These are phyloP conservation scores for Fusarium marasasianum DNA, from an alignment of 2,329 filamentous ascomycete species.

Conservation along the genomic window DNA sequence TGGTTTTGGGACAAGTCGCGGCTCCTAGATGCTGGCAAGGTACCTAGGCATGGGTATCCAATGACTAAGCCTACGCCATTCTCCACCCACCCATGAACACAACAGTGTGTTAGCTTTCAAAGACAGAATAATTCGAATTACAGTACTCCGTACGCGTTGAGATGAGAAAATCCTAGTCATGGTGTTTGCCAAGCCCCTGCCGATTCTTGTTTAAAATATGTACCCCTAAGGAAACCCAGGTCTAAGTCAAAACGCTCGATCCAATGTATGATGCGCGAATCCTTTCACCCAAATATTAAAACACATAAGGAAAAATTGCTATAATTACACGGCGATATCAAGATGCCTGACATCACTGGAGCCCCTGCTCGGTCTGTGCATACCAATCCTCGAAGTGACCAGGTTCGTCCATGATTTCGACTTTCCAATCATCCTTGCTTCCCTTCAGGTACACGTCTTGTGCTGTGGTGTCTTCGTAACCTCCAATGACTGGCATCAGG, in stretches of 20 bases:
- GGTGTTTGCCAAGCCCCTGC: background rate
- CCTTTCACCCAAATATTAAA: background rate
- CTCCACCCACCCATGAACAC: conserved; percentile 1
- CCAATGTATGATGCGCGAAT: conserved; percentile 12
- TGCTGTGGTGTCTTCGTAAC: conserved; percentile 19
- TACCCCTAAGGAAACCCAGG: conserved; percentile 4
- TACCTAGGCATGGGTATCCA: conserved; percentile 9
- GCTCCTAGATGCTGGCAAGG: conserved; percentile 18
- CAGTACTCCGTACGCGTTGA: background rate
- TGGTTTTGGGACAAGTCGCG: conserved; percentile 36
- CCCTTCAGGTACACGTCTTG: conserved; percentile 47
- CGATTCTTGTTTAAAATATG: background rate
- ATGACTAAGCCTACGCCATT: conserved; percentile 35
- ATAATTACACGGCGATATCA: background rate
- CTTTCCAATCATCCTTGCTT: conserved; percentile 48
- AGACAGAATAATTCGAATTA: background rate
- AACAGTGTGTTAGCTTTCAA: background rate
- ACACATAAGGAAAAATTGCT: conserved; percentile 16
- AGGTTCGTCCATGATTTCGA: conserved; percentile 47
- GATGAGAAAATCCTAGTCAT: background rate
- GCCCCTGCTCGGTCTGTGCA: conserved; percentile 40
- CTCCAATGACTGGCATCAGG: conserved; percentile 13
- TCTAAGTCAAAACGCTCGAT: conserved; percentile 28
- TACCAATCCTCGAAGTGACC: conserved; percentile 48
- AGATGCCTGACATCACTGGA: conserved; percentile 9